Evolutionary conservation across 1,284 basidiomycete species (phyloP).

Genomic region (Taiwanofungus camphoratus): DNA sequence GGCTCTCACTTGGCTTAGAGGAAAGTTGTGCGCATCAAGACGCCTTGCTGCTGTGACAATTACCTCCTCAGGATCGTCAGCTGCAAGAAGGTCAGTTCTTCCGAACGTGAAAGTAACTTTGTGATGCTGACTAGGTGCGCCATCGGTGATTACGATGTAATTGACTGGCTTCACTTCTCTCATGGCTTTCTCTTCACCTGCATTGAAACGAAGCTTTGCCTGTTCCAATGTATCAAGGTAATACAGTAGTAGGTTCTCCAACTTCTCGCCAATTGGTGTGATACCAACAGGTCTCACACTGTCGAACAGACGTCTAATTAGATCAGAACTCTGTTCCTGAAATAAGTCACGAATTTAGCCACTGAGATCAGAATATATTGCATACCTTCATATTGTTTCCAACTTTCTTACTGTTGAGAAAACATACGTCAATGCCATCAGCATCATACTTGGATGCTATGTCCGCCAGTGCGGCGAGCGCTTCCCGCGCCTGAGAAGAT

Average conservation of each 20-base stretch:
- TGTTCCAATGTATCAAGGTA: conserved; percentile 42
- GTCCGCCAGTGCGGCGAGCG: conserved; percentile 37
- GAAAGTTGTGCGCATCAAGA: conserved; percentile 42
- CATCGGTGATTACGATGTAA: conserved; percentile 59
- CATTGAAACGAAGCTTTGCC: conserved; percentile 26
- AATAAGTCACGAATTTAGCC: background rate
- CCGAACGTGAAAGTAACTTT: background rate
- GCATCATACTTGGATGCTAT: conserved; percentile 38
- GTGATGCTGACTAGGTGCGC: conserved; percentile 42
- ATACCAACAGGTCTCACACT: conserved; percentile 36
- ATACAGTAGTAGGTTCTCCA: conserved; percentile 39
- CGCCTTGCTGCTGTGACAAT: conserved; percentile 44
- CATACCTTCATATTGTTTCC: conserved; percentile 33
- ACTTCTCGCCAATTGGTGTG: conserved; percentile 45
- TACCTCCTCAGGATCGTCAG: conserved; percentile 44
- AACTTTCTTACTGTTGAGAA: conserved; percentile 35
- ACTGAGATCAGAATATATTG: background rate
- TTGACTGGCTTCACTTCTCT: conserved; percentile 49
- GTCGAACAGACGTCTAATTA: conserved; percentile 37
- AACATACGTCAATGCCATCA: conserved; percentile 47
- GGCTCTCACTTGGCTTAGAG: conserved; percentile 44
- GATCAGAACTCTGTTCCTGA: conserved; percentile 22
- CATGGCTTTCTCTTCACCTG: conserved; percentile 25
- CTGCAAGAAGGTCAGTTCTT: conserved; percentile 22
- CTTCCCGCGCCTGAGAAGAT: conserved; percentile 32